These are phyloP conservation scores for Calonectria pauciramosa DNA, from an alignment of 2,329 filamentous ascomycete species.

Conservation along the genomic window DNA sequence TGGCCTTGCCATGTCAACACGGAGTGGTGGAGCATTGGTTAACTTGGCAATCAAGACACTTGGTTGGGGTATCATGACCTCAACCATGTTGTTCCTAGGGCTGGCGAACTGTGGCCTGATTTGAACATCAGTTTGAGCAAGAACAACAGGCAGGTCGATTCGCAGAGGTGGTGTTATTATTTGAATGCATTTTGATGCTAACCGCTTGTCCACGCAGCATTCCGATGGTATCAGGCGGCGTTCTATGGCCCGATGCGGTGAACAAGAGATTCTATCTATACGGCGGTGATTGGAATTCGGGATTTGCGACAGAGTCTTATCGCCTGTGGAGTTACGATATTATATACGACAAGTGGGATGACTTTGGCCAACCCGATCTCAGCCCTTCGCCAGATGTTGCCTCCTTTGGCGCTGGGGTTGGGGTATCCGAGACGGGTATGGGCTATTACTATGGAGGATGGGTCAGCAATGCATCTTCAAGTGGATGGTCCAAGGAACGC, in stretches of 20 bases:
- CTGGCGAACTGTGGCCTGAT: background rate
- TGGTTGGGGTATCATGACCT: constrained; percentile 15
- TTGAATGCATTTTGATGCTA: background rate
- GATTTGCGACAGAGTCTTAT: background rate
- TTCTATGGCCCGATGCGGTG: constrained; percentile 69
- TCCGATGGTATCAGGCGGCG: constrained; percentile 56
- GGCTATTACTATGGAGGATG: constrained; percentile 74
- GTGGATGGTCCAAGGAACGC: constrained; percentile 9
- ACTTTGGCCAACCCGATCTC: constrained; percentile 49
- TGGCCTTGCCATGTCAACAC: background rate
- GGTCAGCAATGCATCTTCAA: constrained; percentile 64
- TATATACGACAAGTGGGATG: constrained; percentile 66
- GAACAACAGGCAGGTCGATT: constrained; percentile 4
- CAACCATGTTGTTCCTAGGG: background rate
- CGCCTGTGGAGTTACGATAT: constrained; percentile 69
- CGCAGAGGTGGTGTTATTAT: accelerated
- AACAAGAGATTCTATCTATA: constrained; percentile 74
- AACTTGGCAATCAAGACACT: background rate
- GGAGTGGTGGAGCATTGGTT: constrained; percentile 51
- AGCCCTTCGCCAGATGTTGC: constrained; percentile 36
- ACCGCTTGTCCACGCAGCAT: constrained; percentile 52
- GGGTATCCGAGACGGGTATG: constrained; percentile 64
- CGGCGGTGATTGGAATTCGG: constrained; percentile 67
- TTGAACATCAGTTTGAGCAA: constrained; percentile 3
- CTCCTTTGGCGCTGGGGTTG: constrained; percentile 67